These are phyloP conservation scores for Thoreauomyces humboldtii DNA, from an alignment of 192 early-diverging fungal species.

Conservation along the genomic window DNA sequence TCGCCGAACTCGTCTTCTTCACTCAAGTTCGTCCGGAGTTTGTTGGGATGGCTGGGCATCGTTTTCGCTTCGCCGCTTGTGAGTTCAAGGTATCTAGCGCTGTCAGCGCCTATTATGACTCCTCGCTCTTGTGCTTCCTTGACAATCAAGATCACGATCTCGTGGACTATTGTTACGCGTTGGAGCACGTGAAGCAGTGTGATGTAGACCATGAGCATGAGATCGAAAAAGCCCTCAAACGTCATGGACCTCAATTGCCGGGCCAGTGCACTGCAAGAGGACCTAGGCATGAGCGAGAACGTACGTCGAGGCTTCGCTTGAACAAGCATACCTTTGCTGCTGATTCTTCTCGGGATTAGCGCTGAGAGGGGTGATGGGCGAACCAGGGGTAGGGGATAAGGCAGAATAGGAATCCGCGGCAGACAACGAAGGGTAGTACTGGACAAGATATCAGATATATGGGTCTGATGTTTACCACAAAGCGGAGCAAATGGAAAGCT, in stretches of 20 bases:
- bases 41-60: slow-evolving; percentile 18
- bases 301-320: not conserved
- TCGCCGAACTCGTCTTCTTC: slow-evolving; percentile 49
- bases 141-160: slow-evolving; percentile 63
- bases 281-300: not conserved
- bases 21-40: slow-evolving; percentile 15
- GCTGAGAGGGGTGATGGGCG: slow-evolving; percentile 15
- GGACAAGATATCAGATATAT: slow-evolving; percentile 10
- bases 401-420: not conserved
- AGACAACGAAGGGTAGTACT: slow-evolving; percentile 24
- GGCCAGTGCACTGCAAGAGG: slow-evolving; percentile 50
- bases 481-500: slow-evolving; percentile 2
- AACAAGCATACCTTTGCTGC: slow-evolving; percentile 35
- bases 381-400: not conserved
- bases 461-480: not conserved
- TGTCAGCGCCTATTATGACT: slow-evolving; percentile 41
- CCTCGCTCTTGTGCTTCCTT: slow-evolving; percentile 55
- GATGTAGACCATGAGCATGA: slow-evolving; percentile 73
- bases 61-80: not conserved
- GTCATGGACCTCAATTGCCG: slow-evolving; percentile 74
- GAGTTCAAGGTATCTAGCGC: slow-evolving; percentile 25
- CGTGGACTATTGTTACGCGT: slow-evolving; percentile 69
- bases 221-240: slow-evolving; percentile 78
- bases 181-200: slow-evolving; percentile 72
- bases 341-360: slow-evolving; percentile 25